Conservation (phyloP, 148 eudicot species). For the Fagopyrum tataricum region DNA sequence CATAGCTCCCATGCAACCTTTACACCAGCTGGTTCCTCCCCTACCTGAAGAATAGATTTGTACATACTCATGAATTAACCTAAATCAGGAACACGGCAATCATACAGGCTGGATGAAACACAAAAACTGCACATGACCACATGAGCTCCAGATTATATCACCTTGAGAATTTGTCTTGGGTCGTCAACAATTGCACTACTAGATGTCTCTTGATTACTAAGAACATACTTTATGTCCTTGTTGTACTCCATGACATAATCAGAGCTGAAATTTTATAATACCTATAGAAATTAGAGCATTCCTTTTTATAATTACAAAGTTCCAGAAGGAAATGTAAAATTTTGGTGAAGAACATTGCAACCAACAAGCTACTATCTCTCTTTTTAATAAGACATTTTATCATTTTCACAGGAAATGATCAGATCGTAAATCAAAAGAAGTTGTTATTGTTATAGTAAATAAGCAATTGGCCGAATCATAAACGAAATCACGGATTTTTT, state of each 20-base stretch:
- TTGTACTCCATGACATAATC: constrained; percentile 76
- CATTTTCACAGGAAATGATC: not conserved
- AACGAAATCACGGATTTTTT: not conserved
- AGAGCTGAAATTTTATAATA: constrained; percentile 39
- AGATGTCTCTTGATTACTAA: constrained; percentile 43
- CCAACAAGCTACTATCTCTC: not conserved
- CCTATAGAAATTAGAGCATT: not conserved
- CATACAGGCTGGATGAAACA: not conserved
- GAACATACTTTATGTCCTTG: constrained; percentile 72
- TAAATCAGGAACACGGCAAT: not conserved
- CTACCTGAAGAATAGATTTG: constrained; percentile 29
- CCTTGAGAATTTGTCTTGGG: constrained; percentile 55
- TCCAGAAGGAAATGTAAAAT: not conserved
- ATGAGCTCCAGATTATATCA: constrained; percentile 15
- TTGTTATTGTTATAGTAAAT: not conserved
- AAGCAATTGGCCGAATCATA: not conserved
- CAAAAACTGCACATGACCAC: not conserved
- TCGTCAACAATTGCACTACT: constrained; percentile 55
- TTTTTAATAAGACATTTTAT: not conserved
- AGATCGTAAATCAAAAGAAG: not conserved
- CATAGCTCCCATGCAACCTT: constrained; percentile 97
- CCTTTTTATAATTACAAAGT: not conserved
- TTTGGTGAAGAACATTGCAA: not conserved
- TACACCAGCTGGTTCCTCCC: constrained; percentile 60
- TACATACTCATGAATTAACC: not conserved